Evolutionary conservation across 768 basidiomycete genomes (phyloP).

Genomic region (Leucocoprinus birnbaumii): DNA sequence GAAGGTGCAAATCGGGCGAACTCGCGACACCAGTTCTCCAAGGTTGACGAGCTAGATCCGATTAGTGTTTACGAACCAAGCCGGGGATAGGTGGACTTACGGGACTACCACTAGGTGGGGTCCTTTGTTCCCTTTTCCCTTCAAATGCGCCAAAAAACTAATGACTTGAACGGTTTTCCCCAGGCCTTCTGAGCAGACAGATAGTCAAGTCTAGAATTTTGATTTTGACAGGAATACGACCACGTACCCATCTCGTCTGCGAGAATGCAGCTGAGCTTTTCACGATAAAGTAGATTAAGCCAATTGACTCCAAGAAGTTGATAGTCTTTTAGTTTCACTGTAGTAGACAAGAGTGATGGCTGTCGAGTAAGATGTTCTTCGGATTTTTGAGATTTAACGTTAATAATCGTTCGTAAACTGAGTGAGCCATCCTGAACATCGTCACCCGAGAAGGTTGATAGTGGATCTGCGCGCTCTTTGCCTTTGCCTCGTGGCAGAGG

Average conservation of each 20-base stretch:
- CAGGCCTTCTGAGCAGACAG: constrained; percentile 58
- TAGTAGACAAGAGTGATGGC: constrained; percentile 62
- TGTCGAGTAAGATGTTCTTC: constrained; percentile 74
- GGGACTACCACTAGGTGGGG: constrained; percentile 96
- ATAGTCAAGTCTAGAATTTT: too few species aligned
- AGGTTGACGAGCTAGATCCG: constrained; percentile 75
- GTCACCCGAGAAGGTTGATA: constrained; percentile 19
- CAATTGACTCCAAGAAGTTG: constrained; percentile 98
- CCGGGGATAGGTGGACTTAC: constrained; percentile 43
- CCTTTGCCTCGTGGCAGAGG: constrained; percentile 36
- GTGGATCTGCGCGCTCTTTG: constrained; percentile 26
- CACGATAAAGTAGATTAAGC: constrained; percentile 84
- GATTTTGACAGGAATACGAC: background rate
- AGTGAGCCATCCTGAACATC: constrained; percentile 62
- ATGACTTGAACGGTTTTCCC: constrained; percentile 99
- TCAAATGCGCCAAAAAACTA: constrained; percentile 89
- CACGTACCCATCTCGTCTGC: constrained; percentile 97
- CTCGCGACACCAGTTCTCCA: constrained; percentile 99
- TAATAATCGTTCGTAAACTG: constrained; percentile 46
- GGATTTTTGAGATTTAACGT: constrained; percentile 36
- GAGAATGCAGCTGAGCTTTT: constrained; percentile 86
- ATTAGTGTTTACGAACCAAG: constrained; percentile 9
- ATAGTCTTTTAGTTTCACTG: constrained; percentile 89
- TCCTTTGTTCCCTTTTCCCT: constrained; percentile 72
- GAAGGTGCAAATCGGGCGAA: constrained; percentile 88